A percentile compares a stretch with the other conserved stretches of the same genome.
Conservation (phyloP, 2,329 filamentous ascomycete genomes). For the Talaromyces marneffei region DNA sequence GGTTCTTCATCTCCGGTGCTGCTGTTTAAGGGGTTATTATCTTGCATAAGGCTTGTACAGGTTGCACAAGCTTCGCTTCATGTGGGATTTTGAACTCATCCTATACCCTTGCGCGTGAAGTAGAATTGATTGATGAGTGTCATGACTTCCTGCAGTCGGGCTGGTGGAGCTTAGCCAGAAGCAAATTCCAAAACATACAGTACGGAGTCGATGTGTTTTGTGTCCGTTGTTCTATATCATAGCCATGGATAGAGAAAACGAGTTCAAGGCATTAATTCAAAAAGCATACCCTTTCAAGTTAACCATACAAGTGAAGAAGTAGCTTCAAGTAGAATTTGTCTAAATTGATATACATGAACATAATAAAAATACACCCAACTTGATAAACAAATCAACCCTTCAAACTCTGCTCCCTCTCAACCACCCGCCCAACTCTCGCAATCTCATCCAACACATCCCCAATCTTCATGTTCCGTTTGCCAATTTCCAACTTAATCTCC, state of each 20-base stretch:
- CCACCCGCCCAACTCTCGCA: constrained; percentile 74
- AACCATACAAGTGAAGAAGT: too few relatives aligned
- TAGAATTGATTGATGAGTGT: neutral
- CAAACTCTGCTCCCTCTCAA: constrained; percentile 80
- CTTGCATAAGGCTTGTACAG: neutral
- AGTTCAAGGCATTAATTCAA: neutral
- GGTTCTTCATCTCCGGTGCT: constrained; percentile 99
- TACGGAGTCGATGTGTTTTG: neutral
- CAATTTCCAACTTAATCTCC: constrained; percentile 74
- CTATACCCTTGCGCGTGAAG: constrained; percentile 5
- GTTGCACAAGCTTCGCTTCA: neutral
- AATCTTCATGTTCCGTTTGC: constrained; percentile 72
- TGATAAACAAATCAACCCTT: constrained; percentile 39
- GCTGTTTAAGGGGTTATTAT: constrained; percentile 54
- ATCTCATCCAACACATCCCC: constrained; percentile 83
- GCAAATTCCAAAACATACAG: neutral
- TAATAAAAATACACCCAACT: neutral
- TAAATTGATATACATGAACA: neutral
- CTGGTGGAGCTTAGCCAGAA: neutral
- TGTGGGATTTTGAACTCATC: neutral
- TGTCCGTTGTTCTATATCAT: neutral
- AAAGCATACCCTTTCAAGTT: neutral
- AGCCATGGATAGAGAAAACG: constrained; percentile 8
- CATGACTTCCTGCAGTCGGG: neutral
- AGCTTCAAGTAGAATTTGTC: neutral